These are phyloP conservation scores for Physaria fendleri DNA, from an alignment of 345 rosid species.

Conservation along the genomic window DNA sequence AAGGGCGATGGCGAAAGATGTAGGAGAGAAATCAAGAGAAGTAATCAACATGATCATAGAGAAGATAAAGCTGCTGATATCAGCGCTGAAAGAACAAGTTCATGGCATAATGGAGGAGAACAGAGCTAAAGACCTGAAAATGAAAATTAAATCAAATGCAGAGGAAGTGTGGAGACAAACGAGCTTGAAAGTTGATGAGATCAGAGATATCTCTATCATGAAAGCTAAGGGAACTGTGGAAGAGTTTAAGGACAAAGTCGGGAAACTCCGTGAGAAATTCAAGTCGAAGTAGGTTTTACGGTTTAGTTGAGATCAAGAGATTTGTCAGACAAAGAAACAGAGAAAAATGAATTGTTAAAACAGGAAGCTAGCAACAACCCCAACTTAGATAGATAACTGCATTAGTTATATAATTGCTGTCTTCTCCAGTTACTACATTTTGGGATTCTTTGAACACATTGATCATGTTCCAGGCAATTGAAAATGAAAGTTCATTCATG, in stretches of 20 bases:
- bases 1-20: conserved; percentile 45
- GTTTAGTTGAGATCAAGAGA: not conserved
- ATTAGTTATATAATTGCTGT: not conserved
- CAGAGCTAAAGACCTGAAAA: conserved; percentile 31
- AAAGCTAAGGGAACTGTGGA: conserved; percentile 39
- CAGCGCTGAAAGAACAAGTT: conserved; percentile 41
- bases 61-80: conserved; percentile 40
- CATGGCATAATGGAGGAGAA: conserved; percentile 17
- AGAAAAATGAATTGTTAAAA: not conserved
- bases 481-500: not conserved
- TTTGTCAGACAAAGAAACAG: not conserved
- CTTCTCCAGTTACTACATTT: not conserved
- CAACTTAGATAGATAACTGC: not conserved
- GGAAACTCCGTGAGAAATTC: conserved; percentile 60
- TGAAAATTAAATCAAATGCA: conserved; percentile 9
- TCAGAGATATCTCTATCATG: conserved; percentile 19
- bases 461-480: not conserved
- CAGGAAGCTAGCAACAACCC: not conserved
- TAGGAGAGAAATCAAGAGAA: conserved; percentile 47
- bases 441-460: not conserved
- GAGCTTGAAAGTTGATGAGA: conserved; percentile 26
- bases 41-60: conserved; percentile 43
- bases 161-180: conserved; percentile 28
- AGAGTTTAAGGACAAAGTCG: conserved; percentile 63
- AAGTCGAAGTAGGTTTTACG: conserved; percentile 31